Percentiles rank a stretch among this genome's conserved stretches.
Conservation (phyloP, 1,284 basidiomycete species). For the Fomitopsis betulina region DNA sequence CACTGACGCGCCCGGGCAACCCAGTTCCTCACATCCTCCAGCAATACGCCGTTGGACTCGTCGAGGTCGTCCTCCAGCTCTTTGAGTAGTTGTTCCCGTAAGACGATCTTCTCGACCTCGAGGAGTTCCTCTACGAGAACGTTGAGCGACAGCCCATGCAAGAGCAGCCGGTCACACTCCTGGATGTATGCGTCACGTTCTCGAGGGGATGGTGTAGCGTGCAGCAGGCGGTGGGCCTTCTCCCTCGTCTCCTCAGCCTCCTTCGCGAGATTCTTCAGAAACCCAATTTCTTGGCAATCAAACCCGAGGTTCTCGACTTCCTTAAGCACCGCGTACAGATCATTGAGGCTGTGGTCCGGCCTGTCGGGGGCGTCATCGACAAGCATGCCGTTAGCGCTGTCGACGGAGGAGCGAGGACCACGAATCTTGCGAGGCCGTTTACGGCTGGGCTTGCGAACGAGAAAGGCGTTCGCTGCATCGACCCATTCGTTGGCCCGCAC, state of each 20-base stretch:
- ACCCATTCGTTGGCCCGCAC: conserved; percentile 82
- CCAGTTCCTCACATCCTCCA: conserved; percentile 68
- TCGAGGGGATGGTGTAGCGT: conserved; percentile 25
- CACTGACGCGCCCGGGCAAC: conserved; percentile 65
- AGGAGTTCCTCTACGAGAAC: conserved; percentile 72
- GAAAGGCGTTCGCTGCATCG: conserved; percentile 67
- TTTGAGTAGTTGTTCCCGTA: conserved; percentile 62
- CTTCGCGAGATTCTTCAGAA: conserved; percentile 51
- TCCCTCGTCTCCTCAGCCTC: conserved; percentile 63
- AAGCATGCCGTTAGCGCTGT: conserved; percentile 5
- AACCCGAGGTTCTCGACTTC: conserved; percentile 78
- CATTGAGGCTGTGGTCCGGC: conserved; percentile 62
- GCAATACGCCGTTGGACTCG: conserved; percentile 48
- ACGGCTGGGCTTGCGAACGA: conserved; percentile 66
- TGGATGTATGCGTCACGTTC: conserved; percentile 56
- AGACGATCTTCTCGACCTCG: conserved; percentile 74
- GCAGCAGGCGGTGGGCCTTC: conserved; percentile 50
- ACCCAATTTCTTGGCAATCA: conserved; percentile 68
- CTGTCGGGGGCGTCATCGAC: conserved; percentile 58
- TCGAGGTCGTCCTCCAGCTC: conserved; percentile 66
- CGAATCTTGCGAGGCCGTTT: conserved; percentile 66
- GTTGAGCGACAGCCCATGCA: conserved; percentile 69
- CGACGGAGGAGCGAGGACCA: conserved; percentile 38
- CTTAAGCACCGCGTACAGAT: conserved; percentile 61
- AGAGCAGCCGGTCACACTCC: conserved; percentile 66